Evolutionary conservation across 164 flowering plant genomes (phyloP).

Genomic region (Aristolochia fimbriata): DNA sequence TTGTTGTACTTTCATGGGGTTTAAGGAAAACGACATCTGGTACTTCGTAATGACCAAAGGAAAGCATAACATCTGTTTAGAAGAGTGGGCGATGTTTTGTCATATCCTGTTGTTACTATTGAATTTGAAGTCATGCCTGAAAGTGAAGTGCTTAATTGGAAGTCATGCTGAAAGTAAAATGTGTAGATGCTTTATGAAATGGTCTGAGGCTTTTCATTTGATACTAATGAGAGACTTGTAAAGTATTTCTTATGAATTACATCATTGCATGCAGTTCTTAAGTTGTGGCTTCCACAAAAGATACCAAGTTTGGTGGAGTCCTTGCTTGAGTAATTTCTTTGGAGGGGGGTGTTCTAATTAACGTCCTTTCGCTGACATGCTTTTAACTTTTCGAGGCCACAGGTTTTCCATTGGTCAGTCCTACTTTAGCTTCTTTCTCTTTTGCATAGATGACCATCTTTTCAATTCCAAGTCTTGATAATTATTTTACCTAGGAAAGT

Average conservation of each 20-base stretch:
- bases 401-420: slow-evolving; percentile 10
- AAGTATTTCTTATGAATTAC: slow-evolving; percentile 4
- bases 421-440: neutral
- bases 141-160: too few relatives aligned
- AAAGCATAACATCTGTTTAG: too few relatives aligned
- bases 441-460: neutral
- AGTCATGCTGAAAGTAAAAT: too few relatives aligned
- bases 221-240: neutral
- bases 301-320: slow-evolving; percentile 14
- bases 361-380: neutral
- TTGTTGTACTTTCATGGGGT: too few relatives aligned
- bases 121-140: too few relatives aligned
- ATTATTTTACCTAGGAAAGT: neutral
- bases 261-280: slow-evolving; percentile 7
- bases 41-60: too few relatives aligned
- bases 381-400: slow-evolving; percentile 3
- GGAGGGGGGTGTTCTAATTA: too few relatives aligned
- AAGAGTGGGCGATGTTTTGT: too few relatives aligned
- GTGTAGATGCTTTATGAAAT: neutral
- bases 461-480: neutral
- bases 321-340: slow-evolving; percentile 5
- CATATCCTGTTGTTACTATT: too few relatives aligned
- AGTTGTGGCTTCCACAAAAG: slow-evolving; percentile 13
- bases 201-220: neutral
- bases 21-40: too few relatives aligned